These are phyloP conservation scores for Extremus antarcticus DNA, from an alignment of 495 filamentous ascomycete genomes.

Conservation along the genomic window DNA sequence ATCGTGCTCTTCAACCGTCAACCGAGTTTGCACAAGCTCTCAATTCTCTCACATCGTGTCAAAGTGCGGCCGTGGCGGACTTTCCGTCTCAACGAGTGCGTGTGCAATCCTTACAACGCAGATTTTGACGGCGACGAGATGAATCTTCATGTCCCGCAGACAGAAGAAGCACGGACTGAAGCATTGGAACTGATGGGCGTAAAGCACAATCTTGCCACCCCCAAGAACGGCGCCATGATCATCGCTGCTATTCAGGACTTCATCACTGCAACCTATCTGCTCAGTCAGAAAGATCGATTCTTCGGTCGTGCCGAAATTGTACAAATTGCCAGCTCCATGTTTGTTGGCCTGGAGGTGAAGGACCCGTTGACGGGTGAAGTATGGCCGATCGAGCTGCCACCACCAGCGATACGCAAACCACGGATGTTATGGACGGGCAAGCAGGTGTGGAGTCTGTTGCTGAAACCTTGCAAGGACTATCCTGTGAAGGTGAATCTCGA, in stretches of 20 bases:
- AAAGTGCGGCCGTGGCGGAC: conserved; percentile 93
- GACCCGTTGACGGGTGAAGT: conserved; percentile 27
- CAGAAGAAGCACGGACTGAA: conserved; percentile 90
- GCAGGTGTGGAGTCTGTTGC: conserved; percentile 89
- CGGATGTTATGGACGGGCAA: conserved; percentile 93
- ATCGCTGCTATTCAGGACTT: conserved; percentile 98
- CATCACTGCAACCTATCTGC: conserved; percentile 84
- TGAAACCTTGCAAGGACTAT: conserved; percentile 76
- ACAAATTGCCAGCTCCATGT: conserved; percentile 89
- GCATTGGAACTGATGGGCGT: conserved; percentile 97
- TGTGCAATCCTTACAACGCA: conserved; percentile 95
- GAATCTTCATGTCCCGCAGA: conserved; percentile 97
- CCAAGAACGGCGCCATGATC: conserved; percentile 96
- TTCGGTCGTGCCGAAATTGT: conserved; percentile 77
- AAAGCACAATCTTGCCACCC: conserved; percentile 88
- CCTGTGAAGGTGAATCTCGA: conserved; percentile 83
- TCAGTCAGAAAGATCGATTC: conserved; percentile 89
- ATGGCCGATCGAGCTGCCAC: conserved; percentile 70
- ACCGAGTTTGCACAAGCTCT: conserved; percentile 93
- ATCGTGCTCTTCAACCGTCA: conserved; percentile 97
- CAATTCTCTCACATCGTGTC: conserved; percentile 87
- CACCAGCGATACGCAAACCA: conserved; percentile 75
- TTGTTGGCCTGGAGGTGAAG: conserved; percentile 49
- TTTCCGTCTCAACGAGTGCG: conserved; percentile 95
- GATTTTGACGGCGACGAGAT: conserved; percentile 99